These are phyloP conservation scores for Glycine latifolia DNA, from an alignment of 306 rosid species.

Conservation along the genomic window DNA sequence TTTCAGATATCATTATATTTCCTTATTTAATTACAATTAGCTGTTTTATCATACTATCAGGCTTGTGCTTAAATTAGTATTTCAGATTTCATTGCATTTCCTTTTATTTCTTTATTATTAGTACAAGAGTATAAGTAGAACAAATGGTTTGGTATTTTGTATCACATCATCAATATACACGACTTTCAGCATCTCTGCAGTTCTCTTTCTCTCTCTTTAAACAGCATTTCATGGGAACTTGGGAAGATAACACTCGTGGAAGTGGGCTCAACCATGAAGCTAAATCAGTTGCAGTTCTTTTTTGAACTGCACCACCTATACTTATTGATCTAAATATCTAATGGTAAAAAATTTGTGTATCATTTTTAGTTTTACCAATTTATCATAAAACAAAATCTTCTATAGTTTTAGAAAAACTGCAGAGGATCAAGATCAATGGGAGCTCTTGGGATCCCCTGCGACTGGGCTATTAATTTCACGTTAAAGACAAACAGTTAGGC, in stretches of 20 bases:
- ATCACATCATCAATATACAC: not conserved
- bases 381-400: not conserved
- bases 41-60: not conserved
- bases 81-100: no score
- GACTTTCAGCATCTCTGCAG: no score
- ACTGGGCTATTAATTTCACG: no score
- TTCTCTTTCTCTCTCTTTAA: constrained; percentile 13
- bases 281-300: constrained; percentile 4
- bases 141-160: no score
- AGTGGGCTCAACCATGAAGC: not conserved
- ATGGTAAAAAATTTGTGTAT: no score
- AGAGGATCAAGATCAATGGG: not conserved
- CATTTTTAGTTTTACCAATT: not conserved
- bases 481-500: no score
- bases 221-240: not conserved
- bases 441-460: not conserved
- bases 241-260: not conserved
- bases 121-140: no score
- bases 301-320: not conserved
- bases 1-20: not conserved
- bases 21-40: constrained; percentile 1
- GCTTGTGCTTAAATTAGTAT: not conserved
- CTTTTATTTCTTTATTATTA: no score
- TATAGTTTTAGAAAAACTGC: not conserved
- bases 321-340: no score